Conservation (phyloP, 805 yeast species). For the Lipomyces sp. region DNA sequence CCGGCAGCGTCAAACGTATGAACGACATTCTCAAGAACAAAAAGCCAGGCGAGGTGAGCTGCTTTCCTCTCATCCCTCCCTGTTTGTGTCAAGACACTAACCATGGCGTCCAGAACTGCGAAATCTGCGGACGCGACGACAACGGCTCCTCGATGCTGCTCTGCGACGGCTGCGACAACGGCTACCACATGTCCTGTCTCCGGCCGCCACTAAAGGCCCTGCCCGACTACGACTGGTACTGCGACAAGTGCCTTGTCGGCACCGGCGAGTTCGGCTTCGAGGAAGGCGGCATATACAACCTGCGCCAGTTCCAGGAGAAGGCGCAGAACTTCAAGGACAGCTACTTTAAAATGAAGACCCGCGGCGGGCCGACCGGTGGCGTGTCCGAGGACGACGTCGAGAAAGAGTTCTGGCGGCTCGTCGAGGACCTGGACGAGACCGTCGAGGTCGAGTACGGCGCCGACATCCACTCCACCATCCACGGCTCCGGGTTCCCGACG, state of each 20-base stretch:
- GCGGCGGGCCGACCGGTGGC: neutral
- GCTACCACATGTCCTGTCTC: slow-evolving; percentile 68
- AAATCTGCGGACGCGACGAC: slow-evolving; percentile 32
- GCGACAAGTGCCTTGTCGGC: slow-evolving; percentile 80
- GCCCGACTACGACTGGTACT: slow-evolving; percentile 70
- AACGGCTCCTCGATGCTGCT: slow-evolving; percentile 24
- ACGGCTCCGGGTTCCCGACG: slow-evolving; percentile 42
- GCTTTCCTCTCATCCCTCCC: neutral
- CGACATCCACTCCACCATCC: slow-evolving; percentile 39
- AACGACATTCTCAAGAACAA: neutral
- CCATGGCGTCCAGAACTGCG: slow-evolving; percentile 31
- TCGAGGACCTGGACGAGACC: slow-evolving; percentile 33
- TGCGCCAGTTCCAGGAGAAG: slow-evolving; percentile 57
- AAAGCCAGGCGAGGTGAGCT: slow-evolving; percentile 21
- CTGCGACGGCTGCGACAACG: slow-evolving; percentile 73
- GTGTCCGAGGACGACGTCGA: slow-evolving; percentile 34
- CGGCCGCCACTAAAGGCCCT: slow-evolving; percentile 50
- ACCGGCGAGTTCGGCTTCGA: slow-evolving; percentile 87
- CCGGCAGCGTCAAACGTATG: slow-evolving; percentile 19
- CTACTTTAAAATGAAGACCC: slow-evolving; percentile 32
- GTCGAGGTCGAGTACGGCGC: slow-evolving; percentile 44
- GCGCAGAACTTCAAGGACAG: slow-evolving; percentile 50
- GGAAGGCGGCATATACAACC: slow-evolving; percentile 56
- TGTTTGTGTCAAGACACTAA: no score
- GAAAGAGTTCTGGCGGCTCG: slow-evolving; percentile 39